Evolutionary conservation across 2,329 filamentous ascomycete species (phyloP), one percentile per base, ranked within the genome.

Genomic region (Fusarium brachygibbosum): DNA sequence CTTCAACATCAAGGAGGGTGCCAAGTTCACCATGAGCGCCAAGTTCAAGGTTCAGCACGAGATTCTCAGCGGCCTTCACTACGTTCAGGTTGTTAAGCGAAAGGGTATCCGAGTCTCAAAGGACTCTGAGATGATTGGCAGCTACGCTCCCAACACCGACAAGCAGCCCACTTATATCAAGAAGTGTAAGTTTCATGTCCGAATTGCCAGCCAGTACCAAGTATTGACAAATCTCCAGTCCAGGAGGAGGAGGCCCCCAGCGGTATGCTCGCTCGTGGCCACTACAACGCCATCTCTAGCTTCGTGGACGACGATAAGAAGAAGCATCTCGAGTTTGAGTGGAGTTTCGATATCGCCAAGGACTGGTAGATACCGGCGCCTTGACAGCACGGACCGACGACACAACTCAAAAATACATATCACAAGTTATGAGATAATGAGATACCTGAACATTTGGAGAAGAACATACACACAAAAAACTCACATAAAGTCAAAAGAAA

Each of bases 61-160:
- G 82, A 95, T 99, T 72, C 88, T 98, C 57, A 96, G 93, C 75
- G 96, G 96, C 45, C 83, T 99, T 78, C 97, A 98, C 84, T 99
- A 98, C 81, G 88, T 99, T 60, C 96, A 99, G 83, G 88, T 94
- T 40, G 92, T 98, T 68, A 97, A 96, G 87, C 87, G 94, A 75
- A 94, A 94, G 86, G 92, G 93, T 56, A 87, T 98, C 79, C 89
- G 88, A 63, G 89, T 95, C 66, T 93, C 91, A 84, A 99, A 98
- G 88, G 92, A 96, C 77, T 92, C 97, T 75, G 95, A 98, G 85
- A 99, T 99, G 96, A 92, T 99, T 87, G 94, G 95, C 74, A 97
- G 93, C 75, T 99, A 95, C 78, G 92, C 93, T 57, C 96, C 96
- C 71, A 98, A 91, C 84, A 98, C 95, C 19, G 91, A 93, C 68